These are phyloP conservation scores for Backusella westeae DNA, from an alignment of 192 early-diverging fungal genomes.

Conservation along the genomic window DNA sequence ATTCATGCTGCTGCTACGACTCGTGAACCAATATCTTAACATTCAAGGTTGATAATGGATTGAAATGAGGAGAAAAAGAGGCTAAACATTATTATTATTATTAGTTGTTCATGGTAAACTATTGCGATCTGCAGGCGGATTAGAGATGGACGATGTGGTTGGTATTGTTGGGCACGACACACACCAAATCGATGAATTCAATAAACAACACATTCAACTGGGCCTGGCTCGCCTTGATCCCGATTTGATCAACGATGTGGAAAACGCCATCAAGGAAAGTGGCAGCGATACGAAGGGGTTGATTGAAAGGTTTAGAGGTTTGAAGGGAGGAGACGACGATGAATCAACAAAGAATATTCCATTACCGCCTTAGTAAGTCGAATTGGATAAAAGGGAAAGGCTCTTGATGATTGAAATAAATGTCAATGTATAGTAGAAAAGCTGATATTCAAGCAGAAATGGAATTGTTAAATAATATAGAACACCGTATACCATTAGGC, in stretches of 20 bases:
- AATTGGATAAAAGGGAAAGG: neutral
- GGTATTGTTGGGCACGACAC: slow-evolving; percentile 71
- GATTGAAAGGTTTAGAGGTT: neutral
- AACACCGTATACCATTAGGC: slow-evolving; percentile 70
- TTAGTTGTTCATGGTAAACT: slow-evolving; percentile 36
- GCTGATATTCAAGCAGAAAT: slow-evolving; percentile 78
- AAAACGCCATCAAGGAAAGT: slow-evolving; percentile 65
- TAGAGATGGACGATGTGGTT: slow-evolving; percentile 60
- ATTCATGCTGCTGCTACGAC: slow-evolving; percentile 80
- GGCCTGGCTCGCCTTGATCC: slow-evolving; percentile 72
- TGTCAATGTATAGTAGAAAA: slow-evolving; percentile 57
- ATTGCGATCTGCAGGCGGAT: slow-evolving; percentile 34
- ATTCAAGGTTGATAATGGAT: slow-evolving; percentile 47
- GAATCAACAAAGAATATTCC: slow-evolving; percentile 60
- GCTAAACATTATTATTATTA: too few species aligned
- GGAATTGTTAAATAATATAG: slow-evolving; percentile 71
- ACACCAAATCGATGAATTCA: slow-evolving; percentile 75
- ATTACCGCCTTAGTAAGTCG: slow-evolving; percentile 65
- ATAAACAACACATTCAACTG: slow-evolving; percentile 75
- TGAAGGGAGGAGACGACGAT: slow-evolving; percentile 2
- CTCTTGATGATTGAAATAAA: neutral
- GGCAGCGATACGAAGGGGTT: slow-evolving; percentile 43
- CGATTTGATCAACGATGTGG: slow-evolving; percentile 76
- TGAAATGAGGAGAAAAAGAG: too few species aligned
- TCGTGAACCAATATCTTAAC: slow-evolving; percentile 90